These are phyloP conservation scores for Nemania sp. DNA, from an alignment of 2,329 filamentous ascomycete species.

Conservation along the genomic window DNA sequence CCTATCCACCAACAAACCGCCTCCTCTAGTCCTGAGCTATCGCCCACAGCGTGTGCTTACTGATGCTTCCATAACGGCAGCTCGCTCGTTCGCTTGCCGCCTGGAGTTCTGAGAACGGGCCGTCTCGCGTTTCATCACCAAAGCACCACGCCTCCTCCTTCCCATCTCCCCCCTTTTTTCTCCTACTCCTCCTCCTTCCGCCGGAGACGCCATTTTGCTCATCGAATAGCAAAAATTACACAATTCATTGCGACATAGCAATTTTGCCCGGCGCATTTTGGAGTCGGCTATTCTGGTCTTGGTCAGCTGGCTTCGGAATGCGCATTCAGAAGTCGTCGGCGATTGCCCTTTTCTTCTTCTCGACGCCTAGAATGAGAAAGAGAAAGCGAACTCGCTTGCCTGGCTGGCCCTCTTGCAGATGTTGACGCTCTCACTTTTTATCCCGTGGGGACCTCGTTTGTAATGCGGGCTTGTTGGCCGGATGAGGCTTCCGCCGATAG, in stretches of 20 bases:
- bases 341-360: no score
- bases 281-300: background rate
- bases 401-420: no score
- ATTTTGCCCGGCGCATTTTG: background rate
- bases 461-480: background rate
- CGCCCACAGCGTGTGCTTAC: background rate
- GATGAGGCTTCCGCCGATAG: background rate
- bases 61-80: constrained; percentile 1
- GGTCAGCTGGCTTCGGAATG: background rate
- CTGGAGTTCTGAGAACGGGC: constrained; percentile 5
- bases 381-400: no score
- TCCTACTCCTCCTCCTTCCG: background rate
- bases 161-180: background rate
- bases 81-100: constrained; percentile 26
- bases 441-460: background rate
- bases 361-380: no score
- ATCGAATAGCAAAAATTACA: constrained; percentile 9
- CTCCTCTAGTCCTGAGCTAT: background rate
- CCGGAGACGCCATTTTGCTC: constrained; percentile 1
- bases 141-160: constrained; percentile 12
- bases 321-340: no score
- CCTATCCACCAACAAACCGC: constrained; percentile 5
- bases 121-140: constrained; percentile 17
- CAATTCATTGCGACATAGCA: constrained; percentile 14
- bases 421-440: background rate